These are phyloP conservation scores for Candolleomyces aberdarensis DNA, from an alignment of 768 basidiomycete species.

Conservation along the genomic window DNA sequence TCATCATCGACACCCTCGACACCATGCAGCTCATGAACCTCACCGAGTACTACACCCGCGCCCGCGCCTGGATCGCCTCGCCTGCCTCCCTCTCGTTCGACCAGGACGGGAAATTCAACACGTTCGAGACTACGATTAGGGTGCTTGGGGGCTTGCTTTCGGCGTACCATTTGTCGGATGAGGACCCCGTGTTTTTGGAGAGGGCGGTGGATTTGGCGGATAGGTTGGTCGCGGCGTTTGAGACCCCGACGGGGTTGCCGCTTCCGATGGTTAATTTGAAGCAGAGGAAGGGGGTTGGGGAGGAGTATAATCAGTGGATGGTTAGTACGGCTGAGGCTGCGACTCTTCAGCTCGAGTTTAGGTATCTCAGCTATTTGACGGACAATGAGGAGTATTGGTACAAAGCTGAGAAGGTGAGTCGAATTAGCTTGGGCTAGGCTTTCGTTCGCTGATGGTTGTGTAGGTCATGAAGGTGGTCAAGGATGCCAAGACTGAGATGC, in stretches of 20 bases:
- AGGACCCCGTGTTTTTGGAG: slow-evolving; percentile 67
- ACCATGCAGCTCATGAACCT: slow-evolving; percentile 86
- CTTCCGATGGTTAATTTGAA: slow-evolving; percentile 77
- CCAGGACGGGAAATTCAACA: slow-evolving; percentile 74
- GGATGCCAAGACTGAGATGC: slow-evolving; percentile 57
- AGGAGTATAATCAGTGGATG: slow-evolving; percentile 55
- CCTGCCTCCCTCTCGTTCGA: slow-evolving; percentile 64
- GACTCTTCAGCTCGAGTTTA: slow-evolving; percentile 87
- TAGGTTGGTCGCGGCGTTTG: slow-evolving; percentile 80
- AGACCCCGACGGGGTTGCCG: slow-evolving; percentile 80
- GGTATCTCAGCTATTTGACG: slow-evolving; percentile 79
- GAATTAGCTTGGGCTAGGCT: not conserved
- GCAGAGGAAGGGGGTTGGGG: slow-evolving; percentile 53
- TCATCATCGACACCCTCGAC: slow-evolving; percentile 85
- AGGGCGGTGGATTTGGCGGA: slow-evolving; percentile 83
- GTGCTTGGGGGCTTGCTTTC: slow-evolving; percentile 88
- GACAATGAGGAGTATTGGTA: slow-evolving; percentile 80
- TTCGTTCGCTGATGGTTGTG: not conserved
- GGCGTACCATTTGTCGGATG: slow-evolving; percentile 72
- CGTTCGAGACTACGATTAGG: slow-evolving; percentile 96
- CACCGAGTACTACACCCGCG: slow-evolving; percentile 71
- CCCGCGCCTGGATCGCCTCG: slow-evolving; percentile 68
- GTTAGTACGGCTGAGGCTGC: slow-evolving; percentile 85
- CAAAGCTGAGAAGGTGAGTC: slow-evolving; percentile 64
- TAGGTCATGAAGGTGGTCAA: slow-evolving; percentile 70